phyloP scores from a whole-genome alignment of 108 stramenopile species.

The Stephanodiscus triporus region DNA sequence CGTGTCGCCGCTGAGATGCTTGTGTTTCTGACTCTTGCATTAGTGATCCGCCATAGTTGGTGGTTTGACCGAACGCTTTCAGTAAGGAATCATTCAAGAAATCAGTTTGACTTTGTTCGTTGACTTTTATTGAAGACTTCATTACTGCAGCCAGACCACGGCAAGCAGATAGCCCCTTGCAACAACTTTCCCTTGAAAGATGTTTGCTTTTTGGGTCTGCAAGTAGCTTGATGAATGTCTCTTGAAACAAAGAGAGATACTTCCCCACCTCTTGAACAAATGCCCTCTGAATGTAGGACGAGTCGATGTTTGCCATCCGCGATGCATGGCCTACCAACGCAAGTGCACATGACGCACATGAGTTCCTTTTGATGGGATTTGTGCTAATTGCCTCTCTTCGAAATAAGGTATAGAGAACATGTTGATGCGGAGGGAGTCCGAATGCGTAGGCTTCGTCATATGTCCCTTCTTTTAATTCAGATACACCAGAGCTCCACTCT shows the following conservation, averaged over 20 bases:
- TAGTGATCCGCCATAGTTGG: conserved; percentile 79
- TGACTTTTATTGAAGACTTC: conserved; percentile 11
- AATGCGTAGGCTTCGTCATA: conserved; percentile 57
- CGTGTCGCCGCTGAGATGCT: conserved; percentile 49
- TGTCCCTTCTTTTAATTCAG: conserved; percentile 43
- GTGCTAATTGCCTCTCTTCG: conserved; percentile 47
- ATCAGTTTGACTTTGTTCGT: conserved; percentile 16
- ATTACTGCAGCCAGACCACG: conserved; percentile 53
- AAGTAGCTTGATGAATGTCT: conserved; percentile 71
- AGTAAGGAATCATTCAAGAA: conserved; percentile 62
- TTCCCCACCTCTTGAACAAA: conserved; percentile 50
- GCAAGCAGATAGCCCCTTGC: conserved; percentile 80
- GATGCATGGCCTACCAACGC: conserved; percentile 72
- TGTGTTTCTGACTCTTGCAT: conserved; percentile 75
- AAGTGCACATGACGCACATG: conserved; percentile 66
- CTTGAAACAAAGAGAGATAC: conserved; percentile 61
- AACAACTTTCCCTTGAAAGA: conserved; percentile 78
- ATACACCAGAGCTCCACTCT: conserved; percentile 44
- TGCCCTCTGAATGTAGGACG: conserved; percentile 12
- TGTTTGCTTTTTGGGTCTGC: conserved; percentile 83
- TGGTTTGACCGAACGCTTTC: conserved; percentile 81
- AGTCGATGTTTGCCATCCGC: conserved; percentile 37
- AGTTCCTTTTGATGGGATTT: conserved; percentile 68
- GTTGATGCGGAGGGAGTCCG: conserved; percentile 69
- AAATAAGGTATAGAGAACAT: conserved; percentile 68